A percentile compares a stretch with the other conserved stretches of the same genome.
These are phyloP conservation scores for Zostera marina DNA, from an alignment of 116 monocot species.

Conservation along the genomic window DNA sequence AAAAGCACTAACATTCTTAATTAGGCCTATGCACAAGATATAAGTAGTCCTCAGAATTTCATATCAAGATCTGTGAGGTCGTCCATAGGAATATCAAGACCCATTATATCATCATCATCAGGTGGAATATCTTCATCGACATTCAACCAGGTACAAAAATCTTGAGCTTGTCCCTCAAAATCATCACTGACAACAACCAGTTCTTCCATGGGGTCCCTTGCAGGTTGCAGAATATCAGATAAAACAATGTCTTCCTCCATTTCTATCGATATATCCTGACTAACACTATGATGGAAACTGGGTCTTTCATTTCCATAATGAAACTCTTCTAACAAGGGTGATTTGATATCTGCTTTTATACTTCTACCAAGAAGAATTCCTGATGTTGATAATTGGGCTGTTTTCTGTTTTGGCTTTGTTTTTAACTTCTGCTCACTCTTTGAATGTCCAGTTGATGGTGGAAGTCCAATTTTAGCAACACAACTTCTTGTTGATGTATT, in stretches of 20 bases:
- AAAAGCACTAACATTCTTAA: conserved; percentile 18
- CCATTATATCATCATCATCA: conserved; percentile 48
- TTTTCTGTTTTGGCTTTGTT: conserved; percentile 68
- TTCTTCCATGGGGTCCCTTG: conserved; percentile 39
- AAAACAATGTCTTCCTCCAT: conserved; percentile 32
- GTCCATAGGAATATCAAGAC: conserved; percentile 85
- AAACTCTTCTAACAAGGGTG: conserved; percentile 10
- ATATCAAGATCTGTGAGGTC: conserved; percentile 74
- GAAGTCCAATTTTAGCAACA: conserved; percentile 38
- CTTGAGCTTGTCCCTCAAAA: conserved; percentile 48
- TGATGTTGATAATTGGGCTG: conserved; percentile 43
- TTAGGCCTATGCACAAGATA: conserved; percentile 52
- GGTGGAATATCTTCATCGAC: conserved; percentile 57
- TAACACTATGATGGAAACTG: background rate
- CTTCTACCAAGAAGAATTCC: conserved; percentile 30
- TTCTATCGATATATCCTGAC: conserved; percentile 20
- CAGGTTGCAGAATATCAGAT: conserved; percentile 27
- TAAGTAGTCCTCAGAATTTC: conserved; percentile 34
- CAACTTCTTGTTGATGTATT: conserved; percentile 26
- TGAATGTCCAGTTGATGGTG: conserved; percentile 26
- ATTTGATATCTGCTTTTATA: conserved; percentile 14
- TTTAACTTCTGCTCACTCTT: conserved; percentile 69
- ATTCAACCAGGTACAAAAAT: conserved; percentile 79
- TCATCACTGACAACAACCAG: conserved; percentile 31
- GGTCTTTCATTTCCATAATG: conserved; percentile 9